Evolutionary conservation across 2,329 filamentous ascomycete species (phyloP), one percentile per base, ranked within the genome.

Genomic region (Monilinia fructigena): DNA sequence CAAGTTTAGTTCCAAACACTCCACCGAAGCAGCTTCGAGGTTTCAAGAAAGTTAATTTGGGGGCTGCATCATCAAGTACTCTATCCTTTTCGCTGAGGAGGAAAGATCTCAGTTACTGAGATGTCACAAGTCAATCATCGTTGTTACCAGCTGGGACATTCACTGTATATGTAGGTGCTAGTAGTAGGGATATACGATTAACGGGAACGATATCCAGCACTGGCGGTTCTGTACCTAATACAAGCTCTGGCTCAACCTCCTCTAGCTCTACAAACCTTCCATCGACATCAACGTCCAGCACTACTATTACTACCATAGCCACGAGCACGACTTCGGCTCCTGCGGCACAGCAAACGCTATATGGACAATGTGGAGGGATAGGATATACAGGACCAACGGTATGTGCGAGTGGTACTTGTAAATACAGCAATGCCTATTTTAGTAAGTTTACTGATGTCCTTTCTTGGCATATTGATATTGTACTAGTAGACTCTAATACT

Each of bases 361-460:
- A 72, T 56, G 70, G 62, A 16, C 71, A 72, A 10, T 73, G 71
- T 59, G 71, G 68, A 10, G 71, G 71, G 38, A 66, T 14, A 6
- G 68, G 67, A 11, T 72, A 68, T 65, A 66, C 56, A n/a, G 71
- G 71, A 4, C 47, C 68, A 4, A 73, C 66, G 3, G 61, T 35
- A 35, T 73, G 71, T 55, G 65, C 59, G 8, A 62, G 52, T 28
- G 71, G 71, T 28, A 71, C 56, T 35, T 72, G 71, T 38, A 66
- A 64, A 55, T 56, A 26, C 47, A 47, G n/a, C 4, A 72, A 68
- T 62, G 18, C 59, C 16, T 72, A 68, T 67, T 73, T 72, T 56
- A 71, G 69, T 66, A 14, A 70, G 59, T 47, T 56, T 1, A 8
- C 45, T 42, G 12, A 4, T 42, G 4, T 14, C 2, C 40, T 42